Conservation (phyloP, 257 asterid species). For the Thymus quinquecostatus region DNA sequence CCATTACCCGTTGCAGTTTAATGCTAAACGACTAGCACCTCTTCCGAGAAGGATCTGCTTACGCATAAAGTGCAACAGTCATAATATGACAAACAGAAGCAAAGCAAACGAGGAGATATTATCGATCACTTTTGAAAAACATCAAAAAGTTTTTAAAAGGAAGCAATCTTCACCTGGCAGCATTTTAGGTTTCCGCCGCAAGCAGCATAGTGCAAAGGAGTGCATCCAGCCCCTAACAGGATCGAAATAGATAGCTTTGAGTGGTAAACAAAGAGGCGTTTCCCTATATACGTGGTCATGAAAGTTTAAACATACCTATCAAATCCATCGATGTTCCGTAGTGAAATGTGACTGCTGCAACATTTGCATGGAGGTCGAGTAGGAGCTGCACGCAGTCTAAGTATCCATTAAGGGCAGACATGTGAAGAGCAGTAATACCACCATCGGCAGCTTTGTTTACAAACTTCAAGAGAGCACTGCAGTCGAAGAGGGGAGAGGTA, state of each 20-base stretch:
- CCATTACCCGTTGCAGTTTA: constrained; percentile 92
- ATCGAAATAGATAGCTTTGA: not conserved
- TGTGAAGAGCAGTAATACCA: constrained; percentile 97
- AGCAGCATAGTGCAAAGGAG: constrained; percentile 97
- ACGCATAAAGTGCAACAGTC: constrained; percentile 18
- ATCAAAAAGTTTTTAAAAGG: constrained; percentile 6
- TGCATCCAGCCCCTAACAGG: constrained; percentile 90
- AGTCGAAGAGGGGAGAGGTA: constrained; percentile 21
- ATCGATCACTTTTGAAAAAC: not conserved
- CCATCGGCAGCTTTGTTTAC: constrained; percentile 97
- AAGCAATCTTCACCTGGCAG: constrained; percentile 70
- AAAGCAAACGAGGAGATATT: not conserved
- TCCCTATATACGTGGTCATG: constrained; percentile 9
- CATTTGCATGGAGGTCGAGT: constrained; percentile 84
- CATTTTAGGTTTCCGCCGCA: constrained; percentile 97
- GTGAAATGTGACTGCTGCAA: constrained; percentile 81
- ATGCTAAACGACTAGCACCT: constrained; percentile 88
- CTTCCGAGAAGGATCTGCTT: constrained; percentile 84
- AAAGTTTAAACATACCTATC: constrained; percentile 54
- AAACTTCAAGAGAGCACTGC: constrained; percentile 79
- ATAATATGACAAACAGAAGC: not conserved
- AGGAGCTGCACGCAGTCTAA: constrained; percentile 95
- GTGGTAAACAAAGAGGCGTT: constrained; percentile 16
- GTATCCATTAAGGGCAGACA: constrained; percentile 96
- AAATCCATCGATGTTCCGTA: constrained; percentile 96